phyloP scores from a whole-genome alignment of 2,329 filamentous ascomycete species.

The Curvularia sp. region DNA sequence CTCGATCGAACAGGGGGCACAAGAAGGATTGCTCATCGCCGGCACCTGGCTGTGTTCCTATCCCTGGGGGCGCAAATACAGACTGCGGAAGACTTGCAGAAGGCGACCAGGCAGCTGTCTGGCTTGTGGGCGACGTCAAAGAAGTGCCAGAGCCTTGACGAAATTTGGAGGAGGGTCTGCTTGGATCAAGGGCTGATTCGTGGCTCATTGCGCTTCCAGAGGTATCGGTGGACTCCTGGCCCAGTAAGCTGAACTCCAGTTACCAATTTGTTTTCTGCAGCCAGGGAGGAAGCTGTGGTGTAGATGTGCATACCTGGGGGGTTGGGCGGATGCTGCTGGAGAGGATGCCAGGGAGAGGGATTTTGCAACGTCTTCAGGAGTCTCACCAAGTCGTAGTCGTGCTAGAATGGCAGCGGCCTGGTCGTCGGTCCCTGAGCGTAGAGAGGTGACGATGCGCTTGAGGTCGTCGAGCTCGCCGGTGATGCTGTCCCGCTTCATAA shows the following conservation, averaged over 20 bases:
- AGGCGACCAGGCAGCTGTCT: conserved; percentile 16
- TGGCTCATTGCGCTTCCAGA: conserved; percentile 25
- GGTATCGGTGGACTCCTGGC: conserved; percentile 26
- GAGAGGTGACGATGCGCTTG: conserved; percentile 29
- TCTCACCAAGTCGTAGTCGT: conserved; percentile 29
- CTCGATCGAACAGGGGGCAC: conserved; percentile 28
- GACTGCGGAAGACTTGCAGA: conserved; percentile 11
- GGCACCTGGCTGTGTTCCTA: conserved; percentile 19
- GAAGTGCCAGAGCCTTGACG: conserved; percentile 20
- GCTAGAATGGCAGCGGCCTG: conserved; percentile 32
- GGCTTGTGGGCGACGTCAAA: conserved; percentile 18
- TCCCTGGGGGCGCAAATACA: conserved; percentile 9
- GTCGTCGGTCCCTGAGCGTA: conserved; percentile 31
- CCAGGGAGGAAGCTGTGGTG: conserved; percentile 8
- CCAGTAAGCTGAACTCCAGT: conserved; percentile 29
- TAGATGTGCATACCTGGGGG: conserved; percentile 29
- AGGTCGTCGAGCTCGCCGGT: conserved; percentile 29
- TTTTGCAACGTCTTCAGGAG: conserved; percentile 30
- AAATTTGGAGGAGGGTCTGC: conserved; percentile 6
- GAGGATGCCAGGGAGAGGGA: conserved; percentile 23
- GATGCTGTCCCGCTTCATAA: conserved; percentile 32
- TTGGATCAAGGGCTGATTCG: conserved; percentile 19
- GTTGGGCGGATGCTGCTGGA: conserved; percentile 13
- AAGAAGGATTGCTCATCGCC: conserved; percentile 19
- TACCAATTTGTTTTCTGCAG: conserved; percentile 16